Evolutionary conservation across 2,329 filamentous ascomycete species (phyloP).

Genomic region (Cladosporium sp.): DNA sequence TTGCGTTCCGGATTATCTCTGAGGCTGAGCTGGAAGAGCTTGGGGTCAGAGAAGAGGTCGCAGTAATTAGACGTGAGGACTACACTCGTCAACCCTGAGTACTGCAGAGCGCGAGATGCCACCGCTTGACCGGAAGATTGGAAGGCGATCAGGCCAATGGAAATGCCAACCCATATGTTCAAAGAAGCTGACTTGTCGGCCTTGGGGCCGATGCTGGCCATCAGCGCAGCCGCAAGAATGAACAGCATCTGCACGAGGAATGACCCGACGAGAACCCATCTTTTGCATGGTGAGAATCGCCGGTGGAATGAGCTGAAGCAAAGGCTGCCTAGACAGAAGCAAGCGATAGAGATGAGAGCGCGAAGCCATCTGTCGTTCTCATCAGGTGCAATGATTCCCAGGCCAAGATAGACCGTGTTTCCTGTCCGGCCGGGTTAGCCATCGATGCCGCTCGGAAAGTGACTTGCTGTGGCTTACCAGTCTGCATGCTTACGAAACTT

Average conservation of each 20-base stretch:
- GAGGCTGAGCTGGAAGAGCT: conserved; percentile 37
- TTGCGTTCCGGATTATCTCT: conserved; percentile 48
- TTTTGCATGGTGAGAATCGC: conserved; percentile 52
- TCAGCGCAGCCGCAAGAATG: conserved; percentile 34
- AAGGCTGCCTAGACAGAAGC: conserved; percentile 67
- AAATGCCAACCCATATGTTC: conserved; percentile 48
- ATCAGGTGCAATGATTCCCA: conserved; percentile 54
- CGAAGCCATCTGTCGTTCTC: conserved; percentile 61
- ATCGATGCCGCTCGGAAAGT: not conserved
- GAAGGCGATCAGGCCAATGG: conserved; percentile 65
- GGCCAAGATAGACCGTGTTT: conserved; percentile 73
- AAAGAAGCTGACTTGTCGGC: conserved; percentile 16
- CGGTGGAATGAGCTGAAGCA: conserved; percentile 65
- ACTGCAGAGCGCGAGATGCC: conserved; percentile 62
- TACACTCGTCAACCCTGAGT: conserved; percentile 67
- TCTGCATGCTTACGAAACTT: conserved; percentile 79
- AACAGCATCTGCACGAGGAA: conserved; percentile 37
- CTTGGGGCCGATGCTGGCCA: conserved; percentile 35
- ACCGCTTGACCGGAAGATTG: conserved; percentile 74
- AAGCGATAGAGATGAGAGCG: conserved; percentile 61
- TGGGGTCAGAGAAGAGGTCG: conserved; percentile 65
- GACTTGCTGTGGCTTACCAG: conserved; percentile 44
- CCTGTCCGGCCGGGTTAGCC: conserved; percentile 27
- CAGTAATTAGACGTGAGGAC: conserved; percentile 78
- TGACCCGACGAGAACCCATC: conserved; percentile 55